Conservation (phyloP, 768 basidiomycete genomes). For the Tephrocybe sp. region DNA sequence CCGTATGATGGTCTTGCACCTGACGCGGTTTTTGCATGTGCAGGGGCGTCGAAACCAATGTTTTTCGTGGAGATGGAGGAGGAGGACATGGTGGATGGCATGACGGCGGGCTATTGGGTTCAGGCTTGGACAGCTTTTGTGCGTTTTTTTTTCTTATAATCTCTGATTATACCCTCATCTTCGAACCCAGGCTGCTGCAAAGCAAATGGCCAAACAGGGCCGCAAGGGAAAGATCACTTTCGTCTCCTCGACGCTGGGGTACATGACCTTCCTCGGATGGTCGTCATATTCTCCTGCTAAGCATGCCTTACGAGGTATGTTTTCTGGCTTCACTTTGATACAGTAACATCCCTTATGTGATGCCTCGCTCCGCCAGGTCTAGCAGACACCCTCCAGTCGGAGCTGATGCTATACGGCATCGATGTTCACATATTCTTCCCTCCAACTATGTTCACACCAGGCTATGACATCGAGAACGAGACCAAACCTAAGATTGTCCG, state of each 20-base stretch:
- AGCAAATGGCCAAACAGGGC: conserved; percentile 59
- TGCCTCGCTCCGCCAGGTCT: conserved; percentile 49
- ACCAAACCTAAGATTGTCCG: conserved; percentile 74
- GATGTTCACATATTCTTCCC: conserved; percentile 83
- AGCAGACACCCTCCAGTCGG: conserved; percentile 80
- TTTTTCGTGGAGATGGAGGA: conserved; percentile 76
- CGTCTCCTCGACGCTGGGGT: conserved; percentile 71
- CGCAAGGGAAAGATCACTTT: conserved; percentile 72
- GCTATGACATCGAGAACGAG: conserved; percentile 72
- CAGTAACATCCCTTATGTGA: neutral
- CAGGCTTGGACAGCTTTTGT: conserved; percentile 60
- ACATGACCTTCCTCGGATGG: conserved; percentile 78
- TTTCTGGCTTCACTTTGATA: neutral
- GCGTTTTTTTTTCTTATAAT: conserved; percentile 8
- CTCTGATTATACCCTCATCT: neutral
- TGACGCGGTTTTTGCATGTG: conserved; percentile 77
- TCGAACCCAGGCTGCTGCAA: conserved; percentile 56
- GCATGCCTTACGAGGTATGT: conserved; percentile 76
- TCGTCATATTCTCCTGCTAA: conserved; percentile 82
- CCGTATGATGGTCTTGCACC: conserved; percentile 59
- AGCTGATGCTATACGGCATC: conserved; percentile 76
- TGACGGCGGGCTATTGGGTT: conserved; percentile 44
- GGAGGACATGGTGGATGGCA: conserved; percentile 49
- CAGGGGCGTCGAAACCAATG: conserved; percentile 68
- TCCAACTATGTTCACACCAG: conserved; percentile 75